Evolutionary conservation across 1,139 yeast genomes (phyloP).

Genomic region (Pichia sp.): DNA sequence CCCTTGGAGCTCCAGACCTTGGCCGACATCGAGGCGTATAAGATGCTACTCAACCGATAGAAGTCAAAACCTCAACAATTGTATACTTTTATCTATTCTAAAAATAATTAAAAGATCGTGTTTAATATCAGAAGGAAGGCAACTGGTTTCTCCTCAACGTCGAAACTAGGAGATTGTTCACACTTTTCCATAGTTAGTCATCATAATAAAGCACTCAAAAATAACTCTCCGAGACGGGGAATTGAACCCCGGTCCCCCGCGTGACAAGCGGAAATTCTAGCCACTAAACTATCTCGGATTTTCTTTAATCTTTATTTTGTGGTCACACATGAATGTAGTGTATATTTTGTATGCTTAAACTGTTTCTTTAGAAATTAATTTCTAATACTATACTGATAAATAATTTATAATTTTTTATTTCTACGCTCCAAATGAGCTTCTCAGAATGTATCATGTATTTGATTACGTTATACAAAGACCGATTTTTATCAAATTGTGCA

Average conservation of each 20-base stretch:
- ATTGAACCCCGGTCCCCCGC: constrained; percentile 29
- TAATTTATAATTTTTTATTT: too few species aligned
- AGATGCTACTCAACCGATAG: constrained; percentile 2
- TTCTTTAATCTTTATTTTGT: background rate
- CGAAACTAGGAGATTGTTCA: constrained; percentile 31
- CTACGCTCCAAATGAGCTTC: too few species aligned
- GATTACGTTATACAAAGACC: too few species aligned
- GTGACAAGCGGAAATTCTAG: constrained; percentile 27
- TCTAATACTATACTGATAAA: too few species aligned
- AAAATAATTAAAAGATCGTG: constrained; percentile 4
- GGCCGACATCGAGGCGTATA: constrained; percentile 23
- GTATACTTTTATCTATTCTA: background rate
- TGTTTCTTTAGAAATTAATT: too few species aligned
- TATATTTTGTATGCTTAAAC: too few species aligned
- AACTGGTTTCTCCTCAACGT: constrained; percentile 23
- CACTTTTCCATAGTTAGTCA: constrained; percentile 25
- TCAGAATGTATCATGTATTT: too few species aligned
- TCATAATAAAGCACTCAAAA: constrained; percentile 18
- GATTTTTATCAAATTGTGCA: too few species aligned
- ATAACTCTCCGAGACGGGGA: constrained; percentile 25
- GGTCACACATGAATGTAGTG: too few species aligned
- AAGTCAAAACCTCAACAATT: background rate
- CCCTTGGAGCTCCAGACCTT: constrained; percentile 25
- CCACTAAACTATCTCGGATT: constrained; percentile 25
- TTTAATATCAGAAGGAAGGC: constrained; percentile 16